These are phyloP conservation scores for Xylariaceae sp. DNA, from an alignment of 2,329 filamentous ascomycete genomes.

Conservation along the genomic window DNA sequence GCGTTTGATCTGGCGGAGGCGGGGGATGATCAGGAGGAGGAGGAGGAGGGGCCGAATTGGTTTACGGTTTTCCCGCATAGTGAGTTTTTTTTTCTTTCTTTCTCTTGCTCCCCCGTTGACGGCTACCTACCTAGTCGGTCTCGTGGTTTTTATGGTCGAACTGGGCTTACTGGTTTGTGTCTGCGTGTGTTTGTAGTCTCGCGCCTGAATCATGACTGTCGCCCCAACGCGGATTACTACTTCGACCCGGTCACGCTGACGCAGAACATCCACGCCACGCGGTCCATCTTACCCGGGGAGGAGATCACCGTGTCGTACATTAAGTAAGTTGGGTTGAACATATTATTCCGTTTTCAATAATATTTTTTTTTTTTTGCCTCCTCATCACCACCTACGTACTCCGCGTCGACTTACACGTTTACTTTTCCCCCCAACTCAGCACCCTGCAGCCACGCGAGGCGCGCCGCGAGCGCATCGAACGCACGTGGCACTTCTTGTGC, in stretches of 20 bases:
- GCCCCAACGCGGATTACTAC: slow-evolving; percentile 40
- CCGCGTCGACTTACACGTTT: neutral
- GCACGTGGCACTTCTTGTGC: slow-evolving; percentile 38
- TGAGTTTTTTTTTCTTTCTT: slow-evolving; percentile 11
- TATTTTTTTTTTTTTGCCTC: too few species aligned
- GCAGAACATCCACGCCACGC: slow-evolving; percentile 35
- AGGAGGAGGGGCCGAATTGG: slow-evolving; percentile 15
- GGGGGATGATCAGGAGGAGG: slow-evolving; percentile 28
- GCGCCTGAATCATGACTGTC: slow-evolving; percentile 42
- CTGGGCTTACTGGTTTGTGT: neutral
- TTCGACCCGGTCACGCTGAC: slow-evolving; percentile 34
- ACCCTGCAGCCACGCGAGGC: slow-evolving; percentile 24
- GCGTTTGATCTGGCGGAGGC: slow-evolving; percentile 26
- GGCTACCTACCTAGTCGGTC: too few species aligned
- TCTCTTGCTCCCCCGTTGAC: neutral
- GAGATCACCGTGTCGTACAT: slow-evolving; percentile 42
- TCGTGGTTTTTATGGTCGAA: neutral
- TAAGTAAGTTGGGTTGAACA: slow-evolving; percentile 19
- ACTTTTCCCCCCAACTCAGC: slow-evolving; percentile 12
- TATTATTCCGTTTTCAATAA: too few species aligned
- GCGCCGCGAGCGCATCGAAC: slow-evolving; percentile 27
- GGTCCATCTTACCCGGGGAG: slow-evolving; percentile 36
- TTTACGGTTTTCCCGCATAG: slow-evolving; percentile 36
- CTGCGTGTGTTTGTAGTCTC: slow-evolving; percentile 25
- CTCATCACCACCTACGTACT: too few species aligned